These are phyloP conservation scores for Ascochyta fabae DNA, from an alignment of 2,329 filamentous ascomycete species.

Conservation along the genomic window DNA sequence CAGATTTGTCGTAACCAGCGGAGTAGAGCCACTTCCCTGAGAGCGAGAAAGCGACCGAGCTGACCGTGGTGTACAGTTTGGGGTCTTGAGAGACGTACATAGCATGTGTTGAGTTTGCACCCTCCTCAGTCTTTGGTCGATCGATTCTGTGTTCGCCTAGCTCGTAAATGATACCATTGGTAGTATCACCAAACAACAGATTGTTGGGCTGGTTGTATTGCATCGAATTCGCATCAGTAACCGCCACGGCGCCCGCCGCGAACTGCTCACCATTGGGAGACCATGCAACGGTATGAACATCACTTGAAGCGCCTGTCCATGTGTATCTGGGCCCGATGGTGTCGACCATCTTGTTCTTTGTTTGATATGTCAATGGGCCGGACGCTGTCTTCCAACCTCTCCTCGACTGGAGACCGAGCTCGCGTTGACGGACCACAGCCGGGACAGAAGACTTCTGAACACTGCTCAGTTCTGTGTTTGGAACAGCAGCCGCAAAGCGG, in stretches of 20 bases:
- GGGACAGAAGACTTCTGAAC: slow-evolving; percentile 22
- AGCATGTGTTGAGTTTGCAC: slow-evolving; percentile 53
- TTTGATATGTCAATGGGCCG: slow-evolving; percentile 28
- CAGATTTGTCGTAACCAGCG: slow-evolving; percentile 61
- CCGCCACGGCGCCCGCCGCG: slow-evolving; percentile 63
- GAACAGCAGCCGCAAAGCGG: slow-evolving; percentile 33
- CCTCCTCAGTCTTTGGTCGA: slow-evolving; percentile 48
- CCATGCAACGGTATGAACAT: slow-evolving; percentile 65
- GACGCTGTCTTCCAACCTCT: slow-evolving; percentile 37
- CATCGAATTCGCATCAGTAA: slow-evolving; percentile 62
- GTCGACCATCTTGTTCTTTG: slow-evolving; percentile 43
- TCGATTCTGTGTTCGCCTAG: slow-evolving; percentile 60
- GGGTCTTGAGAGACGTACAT: slow-evolving; percentile 59
- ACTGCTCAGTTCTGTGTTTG: slow-evolving; percentile 22
- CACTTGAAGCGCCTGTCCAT: slow-evolving; percentile 65
- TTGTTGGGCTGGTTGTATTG: slow-evolving; percentile 67
- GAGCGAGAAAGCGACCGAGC: slow-evolving; percentile 59
- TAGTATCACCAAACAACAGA: slow-evolving; percentile 59
- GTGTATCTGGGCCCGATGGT: slow-evolving; percentile 53
- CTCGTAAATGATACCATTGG: slow-evolving; percentile 55
- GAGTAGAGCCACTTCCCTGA: slow-evolving; percentile 57
- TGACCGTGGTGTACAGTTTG: slow-evolving; percentile 63
- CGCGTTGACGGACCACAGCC: slow-evolving; percentile 40
- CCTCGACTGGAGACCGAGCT: slow-evolving; percentile 38
- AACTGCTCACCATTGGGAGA: slow-evolving; percentile 61